phyloP scores from a whole-genome alignment of 345 rosid genomes.

The Trapa bicornis region DNA sequence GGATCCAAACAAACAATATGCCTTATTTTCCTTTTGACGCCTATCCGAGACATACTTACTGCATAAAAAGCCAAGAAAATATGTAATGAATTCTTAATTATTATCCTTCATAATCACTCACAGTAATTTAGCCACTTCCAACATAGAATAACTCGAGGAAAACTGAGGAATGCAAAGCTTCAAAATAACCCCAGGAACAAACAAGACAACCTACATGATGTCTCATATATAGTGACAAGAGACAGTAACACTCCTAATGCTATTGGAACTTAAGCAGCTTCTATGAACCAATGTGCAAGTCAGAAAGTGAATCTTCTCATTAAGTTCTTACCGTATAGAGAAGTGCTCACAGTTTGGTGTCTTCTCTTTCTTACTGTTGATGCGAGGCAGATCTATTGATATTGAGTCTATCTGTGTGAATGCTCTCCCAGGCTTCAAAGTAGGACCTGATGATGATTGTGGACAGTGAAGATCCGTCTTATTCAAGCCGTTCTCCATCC shows the following conservation, averaged over 20 bases:
- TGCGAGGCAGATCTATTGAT: slow-evolving; percentile 9
- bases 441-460: slow-evolving; percentile 2
- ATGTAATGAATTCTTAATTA: neutral
- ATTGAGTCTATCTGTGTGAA: slow-evolving; percentile 14
- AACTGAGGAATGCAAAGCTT: neutral
- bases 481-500: slow-evolving; percentile 3
- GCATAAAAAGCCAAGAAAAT: neutral
- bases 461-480: neutral
- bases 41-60: slow-evolving; percentile 18
- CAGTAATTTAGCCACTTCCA: neutral
- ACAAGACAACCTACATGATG: neutral
- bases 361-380: neutral
- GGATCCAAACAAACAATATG: slow-evolving; percentile 10
- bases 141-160: neutral
- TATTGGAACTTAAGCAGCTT: neutral
- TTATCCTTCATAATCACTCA: neutral
- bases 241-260: neutral
- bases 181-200: neutral
- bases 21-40: slow-evolving; percentile 12
- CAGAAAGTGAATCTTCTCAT: neutral
- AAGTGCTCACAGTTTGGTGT: slow-evolving; percentile 4
- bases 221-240: neutral
- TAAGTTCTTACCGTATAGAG: slow-evolving; percentile 5
- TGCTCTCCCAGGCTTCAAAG: slow-evolving; percentile 3
- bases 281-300: neutral